phyloP scores from a whole-genome alignment of 2,329 filamentous ascomycete species.

The Biscogniauxia sp. region DNA sequence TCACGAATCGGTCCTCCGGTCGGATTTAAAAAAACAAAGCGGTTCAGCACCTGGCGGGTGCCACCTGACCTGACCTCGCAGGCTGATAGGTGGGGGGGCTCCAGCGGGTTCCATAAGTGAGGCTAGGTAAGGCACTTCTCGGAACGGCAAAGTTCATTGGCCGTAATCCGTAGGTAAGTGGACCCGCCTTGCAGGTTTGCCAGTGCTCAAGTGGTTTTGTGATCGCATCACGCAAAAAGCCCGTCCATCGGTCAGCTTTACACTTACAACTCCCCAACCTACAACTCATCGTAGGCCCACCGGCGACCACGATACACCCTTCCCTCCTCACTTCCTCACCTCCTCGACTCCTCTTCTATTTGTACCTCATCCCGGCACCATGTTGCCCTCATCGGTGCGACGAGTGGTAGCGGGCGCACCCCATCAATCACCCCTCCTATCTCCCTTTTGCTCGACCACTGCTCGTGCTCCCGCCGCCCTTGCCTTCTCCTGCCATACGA shows the following conservation, averaged over 20 bases:
- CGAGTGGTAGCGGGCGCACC: constrained; percentile 50
- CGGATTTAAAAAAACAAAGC: no score
- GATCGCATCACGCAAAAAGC: background rate
- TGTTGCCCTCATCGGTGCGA: constrained; percentile 57
- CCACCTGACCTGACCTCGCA: no score
- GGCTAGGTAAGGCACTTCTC: background rate
- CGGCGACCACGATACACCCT: background rate
- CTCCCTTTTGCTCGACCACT: constrained; percentile 41
- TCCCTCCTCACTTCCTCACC: background rate
- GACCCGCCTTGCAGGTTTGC: background rate
- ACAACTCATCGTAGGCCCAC: background rate
- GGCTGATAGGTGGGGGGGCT: no score
- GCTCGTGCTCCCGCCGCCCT: constrained; percentile 39
- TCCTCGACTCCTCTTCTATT: background rate
- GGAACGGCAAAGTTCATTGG: background rate
- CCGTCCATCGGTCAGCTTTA: background rate
- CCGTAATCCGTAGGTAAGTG: background rate
- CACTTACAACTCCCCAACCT: background rate
- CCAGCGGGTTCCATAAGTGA: background rate
- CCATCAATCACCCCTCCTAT: constrained; percentile 41
- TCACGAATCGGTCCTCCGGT: no score
- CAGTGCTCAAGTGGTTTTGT: background rate
- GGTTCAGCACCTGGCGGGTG: no score
- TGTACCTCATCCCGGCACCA: constrained; percentile 30
- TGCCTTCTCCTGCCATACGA: constrained; percentile 36